Evolutionary conservation across 2,329 filamentous ascomycete species (phyloP), one percentile per base, ranked within the genome.

Genomic region (Monosporascus sp.): DNA sequence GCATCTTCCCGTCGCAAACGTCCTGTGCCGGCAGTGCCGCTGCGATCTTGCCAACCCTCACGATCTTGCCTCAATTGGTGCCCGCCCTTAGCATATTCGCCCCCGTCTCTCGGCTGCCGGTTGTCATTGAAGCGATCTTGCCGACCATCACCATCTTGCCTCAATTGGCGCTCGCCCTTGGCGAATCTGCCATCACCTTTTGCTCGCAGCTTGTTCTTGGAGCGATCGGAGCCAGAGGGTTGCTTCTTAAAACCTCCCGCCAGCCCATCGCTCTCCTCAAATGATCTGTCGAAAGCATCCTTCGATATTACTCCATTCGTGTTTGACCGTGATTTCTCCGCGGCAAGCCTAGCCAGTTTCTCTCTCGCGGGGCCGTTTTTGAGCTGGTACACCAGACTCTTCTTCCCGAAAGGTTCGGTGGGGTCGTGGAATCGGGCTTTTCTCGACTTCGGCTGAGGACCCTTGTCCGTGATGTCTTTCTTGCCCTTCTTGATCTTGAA

Each of bases 371-470:
- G 56, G 2, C 77, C 80, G 50, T 75, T 71, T 61, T 80, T 81
- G 54, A 80, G 63, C 60, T 78, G 71, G 52, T 81, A 83, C 2
- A 84, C 81, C 17, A 82, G 56, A 58, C 82, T 85, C 46, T 69
- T 74, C 67, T 81, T 81, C 19, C 81, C 82, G 61, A 82, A 82
- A 1, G 63, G 56, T 19, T 67, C 71, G 2, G 74, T 68, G 0
- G 77, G 74, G 54, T 84, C 75, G 48, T 77, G 68, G 61, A 85
- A 84, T 5, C 81, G 74, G 36, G 77, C 75, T 47, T 71, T 69
- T 44, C 81, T 73, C 6, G 80, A 74, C 61, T 75, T 72, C 3
- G 72, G 69, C 48, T 72, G 62, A n/a, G 66, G 67, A 22, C 68
- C 66, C 14, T 65, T 71, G 53, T 75, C 70, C 26, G 74, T 75